These are phyloP conservation scores for Pythium biforme DNA, from an alignment of 352 stramenopile species.

Conservation along the genomic window DNA sequence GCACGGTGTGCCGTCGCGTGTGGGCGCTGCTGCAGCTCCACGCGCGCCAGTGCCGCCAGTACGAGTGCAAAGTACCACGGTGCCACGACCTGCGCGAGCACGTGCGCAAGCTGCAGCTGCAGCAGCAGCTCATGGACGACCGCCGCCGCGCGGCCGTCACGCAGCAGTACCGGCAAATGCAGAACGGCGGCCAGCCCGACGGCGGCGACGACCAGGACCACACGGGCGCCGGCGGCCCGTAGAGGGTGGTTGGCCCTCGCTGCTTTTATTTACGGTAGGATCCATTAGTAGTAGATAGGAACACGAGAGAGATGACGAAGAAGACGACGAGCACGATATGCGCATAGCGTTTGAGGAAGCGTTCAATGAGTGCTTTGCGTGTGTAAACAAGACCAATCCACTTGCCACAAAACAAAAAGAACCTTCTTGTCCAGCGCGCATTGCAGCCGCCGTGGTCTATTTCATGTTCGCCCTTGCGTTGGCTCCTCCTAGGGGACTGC, in stretches of 20 bases:
- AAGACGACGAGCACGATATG: constrained; percentile 3
- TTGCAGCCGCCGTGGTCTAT: background rate
- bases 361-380: constrained; percentile 14
- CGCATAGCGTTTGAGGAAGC: constrained; percentile 4
- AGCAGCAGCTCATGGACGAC: constrained; percentile 98
- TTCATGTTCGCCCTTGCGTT: background rate
- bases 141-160: constrained; percentile 88
- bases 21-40: constrained; percentile 98
- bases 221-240: constrained; percentile 8
- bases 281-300: constrained; percentile 24
- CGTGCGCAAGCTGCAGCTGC: constrained; percentile 93
- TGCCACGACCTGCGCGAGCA: constrained; percentile 96
- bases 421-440: background rate
- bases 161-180: constrained; percentile 85
- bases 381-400: constrained; percentile 17
- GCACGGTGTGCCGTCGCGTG: constrained; percentile 95
- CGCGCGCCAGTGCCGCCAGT: constrained; percentile 93
- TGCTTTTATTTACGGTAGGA: constrained; percentile 31
- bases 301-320: background rate
- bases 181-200: constrained; percentile 43
- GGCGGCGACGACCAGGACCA: constrained; percentile 21
- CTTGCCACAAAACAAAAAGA: background rate
- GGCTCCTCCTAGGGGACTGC: background rate
- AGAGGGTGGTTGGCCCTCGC: background rate
- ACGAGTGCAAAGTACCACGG: constrained; percentile 94